Percentiles rank a stretch among this genome's conserved stretches.
Evolutionary conservation across 495 filamentous ascomycete species (phyloP).

Genomic region (Clavariopsis aquatica): DNA sequence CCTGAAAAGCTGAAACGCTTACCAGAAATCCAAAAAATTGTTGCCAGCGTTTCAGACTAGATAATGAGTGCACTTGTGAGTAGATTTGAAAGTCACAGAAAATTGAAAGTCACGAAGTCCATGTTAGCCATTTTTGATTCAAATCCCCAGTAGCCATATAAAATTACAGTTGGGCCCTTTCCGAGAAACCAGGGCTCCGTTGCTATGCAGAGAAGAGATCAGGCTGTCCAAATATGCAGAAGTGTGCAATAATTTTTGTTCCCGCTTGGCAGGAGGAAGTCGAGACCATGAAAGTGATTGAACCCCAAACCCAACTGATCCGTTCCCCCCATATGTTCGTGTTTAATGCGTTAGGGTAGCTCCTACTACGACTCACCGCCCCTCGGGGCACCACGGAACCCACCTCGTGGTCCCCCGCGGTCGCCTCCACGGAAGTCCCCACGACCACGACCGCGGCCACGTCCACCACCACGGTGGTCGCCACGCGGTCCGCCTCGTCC

Average conservation of each 20-base stretch:
- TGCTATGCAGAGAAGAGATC: slow-evolving; percentile 37
- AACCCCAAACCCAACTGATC: slow-evolving; percentile 28
- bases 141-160: slow-evolving; percentile 26
- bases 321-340: slow-evolving; percentile 25
- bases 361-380: slow-evolving; percentile 26
- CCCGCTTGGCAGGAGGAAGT: slow-evolving; percentile 25
- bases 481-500: slow-evolving; percentile 39
- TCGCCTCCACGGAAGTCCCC: slow-evolving; percentile 14
- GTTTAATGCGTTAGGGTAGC: background rate
- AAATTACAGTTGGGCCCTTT: slow-evolving; percentile 25
- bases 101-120: slow-evolving; percentile 17
- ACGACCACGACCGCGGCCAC: slow-evolving; percentile 36
- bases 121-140: slow-evolving; percentile 28
- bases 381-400: slow-evolving; percentile 38
- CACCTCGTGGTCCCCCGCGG: slow-evolving; percentile 50
- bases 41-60: background rate
- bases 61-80: background rate
- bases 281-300: slow-evolving; percentile 19
- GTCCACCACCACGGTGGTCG: slow-evolving; percentile 40
- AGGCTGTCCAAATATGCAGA: slow-evolving; percentile 32
- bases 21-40: no score
- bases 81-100: background rate
- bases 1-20: background rate
- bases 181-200: slow-evolving; percentile 33
- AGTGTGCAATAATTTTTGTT: slow-evolving; percentile 15